Conservation (phyloP, 2,329 filamentous ascomycete species). For the Aureobasidium sp. region DNA sequence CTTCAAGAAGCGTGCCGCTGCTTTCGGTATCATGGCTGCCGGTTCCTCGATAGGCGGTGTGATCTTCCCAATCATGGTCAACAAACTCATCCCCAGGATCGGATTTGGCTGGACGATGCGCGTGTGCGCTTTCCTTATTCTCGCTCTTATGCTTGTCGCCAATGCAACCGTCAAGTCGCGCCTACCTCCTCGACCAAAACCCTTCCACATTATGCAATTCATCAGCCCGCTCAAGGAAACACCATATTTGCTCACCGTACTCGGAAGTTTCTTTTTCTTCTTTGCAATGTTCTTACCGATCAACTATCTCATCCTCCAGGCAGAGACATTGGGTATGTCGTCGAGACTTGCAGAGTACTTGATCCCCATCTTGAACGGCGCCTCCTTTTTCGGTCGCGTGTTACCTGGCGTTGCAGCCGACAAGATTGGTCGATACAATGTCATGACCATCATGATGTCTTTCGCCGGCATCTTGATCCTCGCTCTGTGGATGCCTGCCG, state of each 20-base stretch:
- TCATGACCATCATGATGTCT: constrained; percentile 42
- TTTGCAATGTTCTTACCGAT: constrained; percentile 54
- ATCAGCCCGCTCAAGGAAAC: constrained; percentile 26
- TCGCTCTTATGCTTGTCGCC: constrained; percentile 48
- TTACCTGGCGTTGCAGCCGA: constrained; percentile 48
- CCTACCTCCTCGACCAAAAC: constrained; percentile 32
- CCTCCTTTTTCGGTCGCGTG: constrained; percentile 45
- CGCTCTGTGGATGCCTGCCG: constrained; percentile 47
- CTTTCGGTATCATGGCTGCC: constrained; percentile 41
- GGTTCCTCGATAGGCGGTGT: constrained; percentile 47
- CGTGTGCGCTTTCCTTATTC: constrained; percentile 50
- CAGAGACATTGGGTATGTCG: constrained; percentile 41
- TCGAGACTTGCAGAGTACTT: constrained; percentile 42
- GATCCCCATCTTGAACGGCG: constrained; percentile 45
- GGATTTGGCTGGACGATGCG: constrained; percentile 53
- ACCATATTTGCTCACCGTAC: constrained; percentile 23
- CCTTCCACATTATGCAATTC: constrained; percentile 26
- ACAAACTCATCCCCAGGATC: constrained; percentile 43
- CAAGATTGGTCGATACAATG: constrained; percentile 46
- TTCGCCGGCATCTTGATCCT: constrained; percentile 41
- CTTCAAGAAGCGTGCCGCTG: constrained; percentile 39
- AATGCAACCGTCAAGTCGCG: constrained; percentile 45
- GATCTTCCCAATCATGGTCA: constrained; percentile 54
- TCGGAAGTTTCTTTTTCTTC: constrained; percentile 45
- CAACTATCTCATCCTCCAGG: constrained; percentile 42